phyloP scores from a whole-genome alignment of 2,329 filamentous ascomycete species.

The Scopulariopsis brevicaulis region DNA sequence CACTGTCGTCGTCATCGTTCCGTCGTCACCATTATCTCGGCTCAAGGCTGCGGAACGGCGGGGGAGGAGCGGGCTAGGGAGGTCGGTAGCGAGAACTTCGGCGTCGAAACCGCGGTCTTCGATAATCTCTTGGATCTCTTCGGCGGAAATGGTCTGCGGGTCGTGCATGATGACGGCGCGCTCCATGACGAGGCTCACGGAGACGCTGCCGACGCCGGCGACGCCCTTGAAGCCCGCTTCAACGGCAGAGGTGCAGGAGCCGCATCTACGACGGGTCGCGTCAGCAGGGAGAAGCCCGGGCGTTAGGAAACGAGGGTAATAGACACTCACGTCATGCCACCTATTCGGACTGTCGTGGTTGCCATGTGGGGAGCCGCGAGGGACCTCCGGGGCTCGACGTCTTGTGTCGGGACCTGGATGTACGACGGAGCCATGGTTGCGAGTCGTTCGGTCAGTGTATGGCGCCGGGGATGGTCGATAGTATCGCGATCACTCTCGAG shows the following conservation, averaged over 20 bases:
- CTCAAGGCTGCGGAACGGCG: conserved; percentile 20
- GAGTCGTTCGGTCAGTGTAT: neutral
- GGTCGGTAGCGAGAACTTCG: conserved; percentile 71
- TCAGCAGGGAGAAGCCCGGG: neutral
- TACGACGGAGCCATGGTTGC: conserved; percentile 37
- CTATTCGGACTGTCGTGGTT: conserved; percentile 82
- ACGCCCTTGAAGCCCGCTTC: conserved; percentile 81
- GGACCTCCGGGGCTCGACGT: conserved; percentile 15
- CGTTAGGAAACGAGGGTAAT: neutral
- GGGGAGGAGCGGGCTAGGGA: conserved; percentile 42
- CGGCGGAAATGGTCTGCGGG: conserved; percentile 58
- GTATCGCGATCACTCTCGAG: neutral
- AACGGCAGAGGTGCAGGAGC: conserved; percentile 90
- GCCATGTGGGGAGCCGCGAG: conserved; percentile 55
- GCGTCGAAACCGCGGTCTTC: conserved; percentile 91
- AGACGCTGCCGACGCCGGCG: conserved; percentile 73
- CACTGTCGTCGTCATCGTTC: conserved; percentile 59
- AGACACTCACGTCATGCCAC: conserved; percentile 64
- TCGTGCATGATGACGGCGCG: conserved; percentile 92
- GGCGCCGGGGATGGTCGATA: neutral
- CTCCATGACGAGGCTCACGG: conserved; percentile 90
- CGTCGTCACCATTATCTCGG: conserved; percentile 18
- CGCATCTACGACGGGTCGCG: conserved; percentile 55
- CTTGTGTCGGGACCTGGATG: conserved; percentile 33
- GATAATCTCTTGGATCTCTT: conserved; percentile 72